A percentile compares a stretch with the other conserved stretches of the same genome.
Conservation (phyloP, 495 filamentous ascomycete species). For the Xylaria acuta region DNA sequence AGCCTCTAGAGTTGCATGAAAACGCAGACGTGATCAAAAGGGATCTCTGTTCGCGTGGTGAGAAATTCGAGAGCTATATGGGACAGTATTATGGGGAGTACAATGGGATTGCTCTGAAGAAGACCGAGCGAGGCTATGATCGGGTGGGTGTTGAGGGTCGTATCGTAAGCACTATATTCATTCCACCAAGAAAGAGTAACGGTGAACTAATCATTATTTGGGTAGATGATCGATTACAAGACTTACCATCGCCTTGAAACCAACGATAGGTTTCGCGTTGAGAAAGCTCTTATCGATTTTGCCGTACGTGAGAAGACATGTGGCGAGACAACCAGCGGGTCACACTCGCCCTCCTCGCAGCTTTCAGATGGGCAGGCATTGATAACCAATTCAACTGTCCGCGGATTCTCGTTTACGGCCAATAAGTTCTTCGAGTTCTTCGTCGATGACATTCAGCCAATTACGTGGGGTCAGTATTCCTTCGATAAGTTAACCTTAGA, state of each 20-base stretch:
- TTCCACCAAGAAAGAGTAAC: neutral
- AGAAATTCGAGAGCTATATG: constrained; percentile 34
- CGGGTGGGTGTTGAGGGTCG: neutral
- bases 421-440: constrained; percentile 46
- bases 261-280: constrained; percentile 35
- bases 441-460: constrained; percentile 36
- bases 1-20: constrained; percentile 40
- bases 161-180: neutral
- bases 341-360: constrained; percentile 1
- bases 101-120: neutral
- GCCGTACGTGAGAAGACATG: neutral
- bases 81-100: neutral
- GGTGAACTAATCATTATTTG: constrained; percentile 17
- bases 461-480: constrained; percentile 41
- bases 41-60: constrained; percentile 39
- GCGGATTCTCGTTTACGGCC: constrained; percentile 43
- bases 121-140: neutral
- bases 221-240: constrained; percentile 46
- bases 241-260: constrained; percentile 39
- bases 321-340: neutral
- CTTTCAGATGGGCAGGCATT: constrained; percentile 41
- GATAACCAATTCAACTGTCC: constrained; percentile 39
- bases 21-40: constrained; percentile 28
- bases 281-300: neutral
- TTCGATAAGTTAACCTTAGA: constrained; percentile 65